phyloP scores from a whole-genome alignment of 1,284 basidiomycete genomes.

The Sanghuangporus weigelae region DNA sequence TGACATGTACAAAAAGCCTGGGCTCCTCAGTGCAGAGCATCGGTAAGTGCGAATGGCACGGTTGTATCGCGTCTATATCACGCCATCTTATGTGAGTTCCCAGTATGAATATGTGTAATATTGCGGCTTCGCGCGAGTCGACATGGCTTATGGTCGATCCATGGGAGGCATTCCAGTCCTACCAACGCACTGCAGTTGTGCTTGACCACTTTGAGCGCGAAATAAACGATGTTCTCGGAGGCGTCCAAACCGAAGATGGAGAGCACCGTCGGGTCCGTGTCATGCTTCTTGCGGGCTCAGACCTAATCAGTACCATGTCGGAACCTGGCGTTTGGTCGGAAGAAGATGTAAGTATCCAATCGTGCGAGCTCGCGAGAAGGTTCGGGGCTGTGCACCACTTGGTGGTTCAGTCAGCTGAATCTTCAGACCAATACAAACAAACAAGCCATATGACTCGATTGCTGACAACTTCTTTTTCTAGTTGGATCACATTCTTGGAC shows the following conservation, averaged over 20 bases:
- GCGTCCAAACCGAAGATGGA: conserved; percentile 60
- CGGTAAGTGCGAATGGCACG: conserved; percentile 44
- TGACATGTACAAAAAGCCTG: conserved; percentile 90
- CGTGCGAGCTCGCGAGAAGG: background rate
- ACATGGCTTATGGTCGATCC: conserved; percentile 91
- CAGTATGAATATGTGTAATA: conserved; percentile 69
- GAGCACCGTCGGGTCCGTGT: conserved; percentile 64
- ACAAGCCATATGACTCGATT: conserved; percentile 18
- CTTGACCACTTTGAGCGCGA: conserved; percentile 95
- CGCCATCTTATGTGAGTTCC: background rate
- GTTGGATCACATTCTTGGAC: conserved; percentile 94
- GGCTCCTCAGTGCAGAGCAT: conserved; percentile 75
- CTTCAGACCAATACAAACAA: background rate
- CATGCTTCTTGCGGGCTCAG: conserved; percentile 95
- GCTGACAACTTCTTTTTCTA: conserved; percentile 30
- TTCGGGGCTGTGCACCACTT: background rate
- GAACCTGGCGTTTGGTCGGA: conserved; percentile 99
- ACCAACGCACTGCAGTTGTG: conserved; percentile 93
- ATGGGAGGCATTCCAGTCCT: conserved; percentile 94
- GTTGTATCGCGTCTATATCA: conserved; percentile 1
- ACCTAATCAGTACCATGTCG: conserved; percentile 97
- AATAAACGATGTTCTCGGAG: conserved; percentile 79
- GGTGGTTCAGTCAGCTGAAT: background rate
- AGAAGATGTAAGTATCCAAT: conserved; percentile 64
- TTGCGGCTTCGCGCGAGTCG: conserved; percentile 72